Base-by-base conservation (phyloP, 2,329 filamentous ascomycete species). In the Cryphonectria naterciae region DNA sequence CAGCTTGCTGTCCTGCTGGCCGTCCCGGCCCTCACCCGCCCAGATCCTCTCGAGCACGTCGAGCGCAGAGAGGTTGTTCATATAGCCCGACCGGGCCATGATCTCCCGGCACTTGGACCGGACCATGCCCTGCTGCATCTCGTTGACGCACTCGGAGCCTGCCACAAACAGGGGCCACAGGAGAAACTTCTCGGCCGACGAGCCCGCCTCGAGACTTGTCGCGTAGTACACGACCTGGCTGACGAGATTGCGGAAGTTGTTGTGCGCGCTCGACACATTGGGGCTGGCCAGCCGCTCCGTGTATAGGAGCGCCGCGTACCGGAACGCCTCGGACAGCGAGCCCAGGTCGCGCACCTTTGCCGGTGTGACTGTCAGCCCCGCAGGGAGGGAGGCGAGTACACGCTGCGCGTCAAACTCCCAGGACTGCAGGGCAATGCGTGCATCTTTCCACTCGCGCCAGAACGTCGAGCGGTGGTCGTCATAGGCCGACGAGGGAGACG, bases 111-210 rank as follows among this genome's bases (percentile, higher is more conserved):
- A 97, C 75, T 94, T 91, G 74, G 89, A 86, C 68, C 94, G 89
- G 67, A 98, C 92, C 71, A 95, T 89, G 70, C 89, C 88, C 74
- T 95, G 92, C 77, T 97, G 93, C 66, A 90, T 84, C 76, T 93
- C 89, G 74, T 93, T 92, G 73, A 96, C 91, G 76, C 94, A 97
- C 82, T 98, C 95, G 32, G 93, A 94, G 28, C 95, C 95, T 0
- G 92, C 91, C 67, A 98, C 92, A 79, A 98, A 97, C 3, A 98
- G 86, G 2, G 95, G 95, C 95, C 95, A 98, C 11, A 98, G 88
- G 13, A 98, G 83, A 79, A 97, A 97, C 78, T 97, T 97, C 81
- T 97, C 92, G 52, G 92, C 91, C 64, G 86, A 87, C 76, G 88
- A 90, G 56, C 87, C 92, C 3, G 91, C 87, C 73, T 93, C 90